Base-by-base conservation (phyloP, 148 eudicot species). In the Camellia lanceoleosa region DNA sequence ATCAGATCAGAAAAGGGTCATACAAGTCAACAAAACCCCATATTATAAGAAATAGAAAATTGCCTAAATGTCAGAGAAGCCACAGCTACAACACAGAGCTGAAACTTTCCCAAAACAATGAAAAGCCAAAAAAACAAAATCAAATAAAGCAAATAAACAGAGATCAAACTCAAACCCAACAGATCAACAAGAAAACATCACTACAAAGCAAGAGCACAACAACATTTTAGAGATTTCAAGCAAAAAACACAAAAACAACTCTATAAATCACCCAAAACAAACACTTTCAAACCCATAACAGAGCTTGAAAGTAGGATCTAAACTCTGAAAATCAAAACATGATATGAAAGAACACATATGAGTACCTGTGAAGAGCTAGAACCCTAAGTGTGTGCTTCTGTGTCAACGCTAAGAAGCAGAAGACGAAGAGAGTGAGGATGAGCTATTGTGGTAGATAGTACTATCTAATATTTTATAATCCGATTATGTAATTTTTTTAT, bases 1-100 rank as follows among this genome's bases (percentile, higher is more conserved):
- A 71, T n/a, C 74, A 71, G 43, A 52, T 41, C 67, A 58, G 14
- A 74, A 59, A 74, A 59, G 38, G 46, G 15, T 8, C 77, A 74
- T 58, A 66, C 77, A 74, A 23, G 77, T 15, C 10, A 30, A 56
- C 4, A 55, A 55, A 74, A 74, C 61, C 9, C n/a, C 5, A 11
- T 52, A 74, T 12, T 9, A 5, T 14, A 59, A 58, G 0, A 0
- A 30, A 2, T 14, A 7, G 9, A 58, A 43, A 59, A 12, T 58
- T 59, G 42, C 51, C 74, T 15, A 58, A 14, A 38, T 5, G 10
- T 10, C 38, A 47, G 23, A 16, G 2, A 5, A 18, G 18, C 23
- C 5, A 4, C 74, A 2, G 54, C 4, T 47, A 2, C 13, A 2
- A 19, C 16, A 49, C 23, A 15, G 38, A 49, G 5, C 11, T 0